A percentile compares a stretch with the other conserved stretches of the same genome.
Conservation (phyloP, 1,284 basidiomycete species). For the Taiwanofungus camphoratus region DNA sequence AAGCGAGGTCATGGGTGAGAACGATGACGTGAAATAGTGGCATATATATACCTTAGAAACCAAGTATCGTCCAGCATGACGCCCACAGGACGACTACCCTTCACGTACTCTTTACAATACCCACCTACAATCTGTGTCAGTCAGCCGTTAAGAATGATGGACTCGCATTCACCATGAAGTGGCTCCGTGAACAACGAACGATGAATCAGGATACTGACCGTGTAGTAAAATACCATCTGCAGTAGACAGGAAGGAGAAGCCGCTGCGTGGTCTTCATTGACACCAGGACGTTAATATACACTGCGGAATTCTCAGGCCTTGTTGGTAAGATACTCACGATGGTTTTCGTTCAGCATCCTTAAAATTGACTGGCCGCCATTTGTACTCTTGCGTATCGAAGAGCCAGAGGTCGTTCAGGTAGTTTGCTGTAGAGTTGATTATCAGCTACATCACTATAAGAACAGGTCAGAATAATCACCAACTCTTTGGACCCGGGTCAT, state of each 20-base stretch:
- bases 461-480: neutral
- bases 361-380: conserved; percentile 80
- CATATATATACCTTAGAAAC: conserved; percentile 63
- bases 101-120: conserved; percentile 88
- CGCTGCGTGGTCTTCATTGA: conserved; percentile 64
- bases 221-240: conserved; percentile 81
- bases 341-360: conserved; percentile 65
- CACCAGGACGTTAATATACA: neutral
- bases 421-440: conserved; percentile 43
- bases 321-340: conserved; percentile 41
- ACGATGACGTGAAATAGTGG: neutral
- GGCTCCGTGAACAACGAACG: neutral
- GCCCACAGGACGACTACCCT: conserved; percentile 83
- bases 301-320: neutral
- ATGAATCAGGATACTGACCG: conserved; percentile 37
- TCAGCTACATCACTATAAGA: neutral
- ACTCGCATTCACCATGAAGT: too few relatives aligned
- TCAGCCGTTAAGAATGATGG: too few relatives aligned
- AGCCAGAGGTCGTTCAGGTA: conserved; percentile 88
- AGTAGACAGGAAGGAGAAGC: conserved; percentile 83
- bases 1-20: neutral
- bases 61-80: conserved; percentile 90
- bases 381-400: conserved; percentile 85
- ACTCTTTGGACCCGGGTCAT: conserved; percentile 12
- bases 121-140: conserved; percentile 71